Evolutionary conservation across 441 rosid genomes (phyloP).

Genomic region (Eutrema salsugineum): DNA sequence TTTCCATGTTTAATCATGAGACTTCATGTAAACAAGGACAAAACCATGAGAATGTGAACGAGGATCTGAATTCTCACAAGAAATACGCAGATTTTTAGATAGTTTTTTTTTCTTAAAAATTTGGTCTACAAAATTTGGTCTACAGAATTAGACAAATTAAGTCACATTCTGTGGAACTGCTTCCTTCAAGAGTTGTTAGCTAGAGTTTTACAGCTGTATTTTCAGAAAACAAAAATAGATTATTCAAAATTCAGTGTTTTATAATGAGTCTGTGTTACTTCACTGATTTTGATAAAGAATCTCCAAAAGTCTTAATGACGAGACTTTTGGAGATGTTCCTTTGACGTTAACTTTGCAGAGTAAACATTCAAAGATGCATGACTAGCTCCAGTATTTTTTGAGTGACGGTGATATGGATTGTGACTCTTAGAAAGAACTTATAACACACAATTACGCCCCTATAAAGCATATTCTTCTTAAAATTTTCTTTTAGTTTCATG

Average conservation of each 20-base stretch:
- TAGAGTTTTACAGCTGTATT: conserved; percentile 6
- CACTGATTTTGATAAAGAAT: conserved; percentile 19
- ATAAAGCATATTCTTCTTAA: background rate
- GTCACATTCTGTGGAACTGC: background rate
- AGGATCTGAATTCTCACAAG: background rate
- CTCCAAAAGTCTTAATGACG: background rate
- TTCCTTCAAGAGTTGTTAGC: conserved; percentile 6
- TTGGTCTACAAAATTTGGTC: background rate
- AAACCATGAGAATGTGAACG: background rate
- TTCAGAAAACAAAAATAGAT: background rate
- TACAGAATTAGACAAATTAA: no score
- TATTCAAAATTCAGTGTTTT: background rate
- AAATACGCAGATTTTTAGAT: background rate
- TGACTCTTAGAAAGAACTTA: background rate
- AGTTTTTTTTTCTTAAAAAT: background rate
- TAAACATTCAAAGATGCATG: background rate
- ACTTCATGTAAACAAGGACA: background rate
- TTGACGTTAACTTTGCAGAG: conserved; percentile 1
- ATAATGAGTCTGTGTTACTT: conserved; percentile 16
- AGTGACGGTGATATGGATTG: background rate
- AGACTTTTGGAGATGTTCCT: conserved; percentile 4
- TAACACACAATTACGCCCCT: background rate
- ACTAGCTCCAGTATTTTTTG: background rate
- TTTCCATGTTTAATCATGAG: background rate
- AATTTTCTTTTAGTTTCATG: background rate